phyloP scores from a whole-genome alignment of 441 rosid species.

The Jatropha multifida region DNA sequence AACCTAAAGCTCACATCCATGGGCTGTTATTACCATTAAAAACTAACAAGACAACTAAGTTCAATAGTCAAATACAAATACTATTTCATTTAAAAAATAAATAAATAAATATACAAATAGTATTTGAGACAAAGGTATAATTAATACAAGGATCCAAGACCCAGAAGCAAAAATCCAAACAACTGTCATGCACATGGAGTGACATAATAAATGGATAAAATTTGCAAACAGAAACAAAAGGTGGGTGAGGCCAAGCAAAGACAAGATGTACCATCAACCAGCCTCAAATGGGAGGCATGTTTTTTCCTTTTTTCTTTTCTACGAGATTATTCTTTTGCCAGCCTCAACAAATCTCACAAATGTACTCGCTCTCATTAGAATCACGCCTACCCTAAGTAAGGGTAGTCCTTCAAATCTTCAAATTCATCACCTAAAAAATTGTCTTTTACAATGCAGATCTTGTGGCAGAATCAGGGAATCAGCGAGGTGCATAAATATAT shows the following conservation, averaged over 20 bases:
- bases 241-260: slow-evolving; percentile 8
- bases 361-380: neutral
- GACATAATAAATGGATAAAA: slow-evolving; percentile 7
- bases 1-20: neutral
- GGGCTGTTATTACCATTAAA: neutral
- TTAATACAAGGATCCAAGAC: neutral
- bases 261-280: slow-evolving; percentile 14
- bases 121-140: neutral
- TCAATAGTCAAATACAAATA: neutral
- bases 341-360: neutral
- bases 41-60: slow-evolving; percentile 5
- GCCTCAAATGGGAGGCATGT: slow-evolving; percentile 17
- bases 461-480: neutral
- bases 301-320: neutral
- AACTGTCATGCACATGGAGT: slow-evolving; percentile 31
- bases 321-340: slow-evolving; percentile 12
- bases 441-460: neutral
- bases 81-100: too few species aligned
- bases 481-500: too few species aligned
- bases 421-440: neutral
- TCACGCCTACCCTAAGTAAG: slow-evolving; percentile 7
- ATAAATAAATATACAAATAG: neutral
- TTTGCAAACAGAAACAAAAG: slow-evolving; percentile 13
- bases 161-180: neutral
- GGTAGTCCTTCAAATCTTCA: slow-evolving; percentile 6